Conservation (phyloP, 1,284 basidiomycete genomes). For the Trichosporon sp. region DNA sequence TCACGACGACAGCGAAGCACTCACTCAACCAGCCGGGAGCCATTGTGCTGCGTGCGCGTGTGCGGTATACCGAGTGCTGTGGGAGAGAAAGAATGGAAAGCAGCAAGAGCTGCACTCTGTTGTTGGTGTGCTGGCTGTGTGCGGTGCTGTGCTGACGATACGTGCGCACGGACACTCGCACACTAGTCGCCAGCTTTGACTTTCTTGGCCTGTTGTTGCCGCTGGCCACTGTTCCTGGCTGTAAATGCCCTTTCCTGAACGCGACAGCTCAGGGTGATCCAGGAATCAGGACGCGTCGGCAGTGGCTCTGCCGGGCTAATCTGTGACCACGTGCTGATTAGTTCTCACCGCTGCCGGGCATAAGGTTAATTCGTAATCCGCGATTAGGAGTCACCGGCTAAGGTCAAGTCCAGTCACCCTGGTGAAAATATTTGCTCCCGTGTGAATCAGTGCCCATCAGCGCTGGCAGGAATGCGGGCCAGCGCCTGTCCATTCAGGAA, state of each 20-base stretch:
- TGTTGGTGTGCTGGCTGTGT: slow-evolving; percentile 4
- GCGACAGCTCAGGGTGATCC: not conserved
- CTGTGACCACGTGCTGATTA: not conserved
- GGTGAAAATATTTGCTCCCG: slow-evolving; percentile 20
- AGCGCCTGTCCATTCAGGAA: slow-evolving; percentile 15
- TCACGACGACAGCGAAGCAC: slow-evolving; percentile 5
- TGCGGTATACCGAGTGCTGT: not conserved
- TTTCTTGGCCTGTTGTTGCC: slow-evolving; percentile 12
- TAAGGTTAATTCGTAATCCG: not conserved
- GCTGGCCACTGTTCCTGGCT: not conserved
- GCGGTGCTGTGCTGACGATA: slow-evolving; percentile 6
- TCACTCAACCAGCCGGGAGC: slow-evolving; percentile 44
- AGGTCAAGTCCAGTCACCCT: slow-evolving; percentile 11
- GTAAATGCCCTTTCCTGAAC: not conserved
- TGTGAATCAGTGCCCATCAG: slow-evolving; percentile 7
- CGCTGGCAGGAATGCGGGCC: not conserved
- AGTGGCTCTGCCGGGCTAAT: not conserved
- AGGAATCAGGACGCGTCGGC: slow-evolving; percentile 12
- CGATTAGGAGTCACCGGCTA: not conserved
- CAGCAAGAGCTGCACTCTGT: not conserved
- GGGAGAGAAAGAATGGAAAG: not conserved
- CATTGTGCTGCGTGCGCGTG: slow-evolving; percentile 18
- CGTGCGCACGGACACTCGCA: slow-evolving; percentile 1
- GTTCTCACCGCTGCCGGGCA: not conserved
- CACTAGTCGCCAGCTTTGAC: not conserved